A percentile compares a stretch with the other conserved stretches of the same genome.
Conservation (phyloP, 257 asterid genomes). For the Henckelia pumila region DNA sequence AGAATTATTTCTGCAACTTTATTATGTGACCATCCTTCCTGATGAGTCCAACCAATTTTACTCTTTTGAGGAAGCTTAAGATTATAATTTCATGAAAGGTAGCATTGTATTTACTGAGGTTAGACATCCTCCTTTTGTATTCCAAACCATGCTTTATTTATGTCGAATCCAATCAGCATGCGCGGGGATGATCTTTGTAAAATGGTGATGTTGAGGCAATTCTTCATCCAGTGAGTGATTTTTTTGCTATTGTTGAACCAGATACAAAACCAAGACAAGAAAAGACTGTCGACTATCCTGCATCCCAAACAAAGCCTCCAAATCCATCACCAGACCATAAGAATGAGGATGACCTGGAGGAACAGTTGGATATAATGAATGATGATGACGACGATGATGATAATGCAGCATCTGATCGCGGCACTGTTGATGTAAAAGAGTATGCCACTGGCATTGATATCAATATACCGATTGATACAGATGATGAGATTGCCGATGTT, state of each 20-base stretch:
- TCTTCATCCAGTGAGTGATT: background rate
- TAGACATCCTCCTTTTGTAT: background rate
- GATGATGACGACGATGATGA: conserved; percentile 55
- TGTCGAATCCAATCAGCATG: background rate
- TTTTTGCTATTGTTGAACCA: conserved; percentile 29
- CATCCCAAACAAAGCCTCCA: conserved; percentile 42
- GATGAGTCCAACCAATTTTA: conserved; percentile 2
- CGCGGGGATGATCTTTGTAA: background rate
- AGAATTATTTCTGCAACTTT: background rate
- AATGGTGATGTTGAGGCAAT: background rate
- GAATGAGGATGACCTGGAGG: conserved; percentile 56
- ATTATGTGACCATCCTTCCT: background rate
- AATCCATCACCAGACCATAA: conserved; percentile 55
- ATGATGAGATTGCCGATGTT: conserved; percentile 91
- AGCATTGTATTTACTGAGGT: background rate
- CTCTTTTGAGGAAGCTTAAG: background rate
- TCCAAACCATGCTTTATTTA: background rate
- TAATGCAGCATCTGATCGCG: conserved; percentile 37
- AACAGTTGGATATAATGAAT: conserved; percentile 73
- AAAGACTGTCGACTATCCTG: conserved; percentile 48
- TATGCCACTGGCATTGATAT: conserved; percentile 66
- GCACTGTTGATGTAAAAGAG: conserved; percentile 49
- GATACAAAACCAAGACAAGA: conserved; percentile 60
- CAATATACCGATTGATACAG: conserved; percentile 65
- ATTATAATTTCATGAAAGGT: background rate